Conservation (phyloP, 2,329 filamentous ascomycete species). For the Diaporthe aspalathi region DNA sequence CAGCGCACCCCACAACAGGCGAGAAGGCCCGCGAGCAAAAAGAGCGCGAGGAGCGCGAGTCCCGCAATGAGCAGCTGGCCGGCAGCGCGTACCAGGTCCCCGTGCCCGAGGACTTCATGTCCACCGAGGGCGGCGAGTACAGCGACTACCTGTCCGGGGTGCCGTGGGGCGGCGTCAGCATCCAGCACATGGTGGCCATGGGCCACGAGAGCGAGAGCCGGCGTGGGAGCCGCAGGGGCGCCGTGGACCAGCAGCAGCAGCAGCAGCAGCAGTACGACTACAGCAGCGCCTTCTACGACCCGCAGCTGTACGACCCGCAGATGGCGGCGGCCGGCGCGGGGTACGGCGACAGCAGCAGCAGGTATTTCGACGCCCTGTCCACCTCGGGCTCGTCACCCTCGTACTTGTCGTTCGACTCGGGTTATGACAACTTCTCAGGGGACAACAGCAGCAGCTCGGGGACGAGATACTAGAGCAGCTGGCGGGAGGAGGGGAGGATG, state of each 20-base stretch:
- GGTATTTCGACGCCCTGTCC: conserved; percentile 39
- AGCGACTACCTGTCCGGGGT: conserved; percentile 70
- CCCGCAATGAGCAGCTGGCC: conserved; percentile 72
- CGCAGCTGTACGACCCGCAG: conserved; percentile 34
- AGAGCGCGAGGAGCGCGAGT: conserved; percentile 72
- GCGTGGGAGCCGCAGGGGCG: conserved; percentile 52
- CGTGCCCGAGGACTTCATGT: conserved; percentile 63
- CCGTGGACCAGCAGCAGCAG: neutral
- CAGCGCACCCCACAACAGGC: conserved; percentile 58
- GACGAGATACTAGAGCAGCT: conserved; percentile 35
- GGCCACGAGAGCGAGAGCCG: conserved; percentile 63
- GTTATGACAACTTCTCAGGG: conserved; percentile 38
- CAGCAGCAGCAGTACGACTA: conserved; percentile 34
- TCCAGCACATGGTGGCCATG: conserved; percentile 64
- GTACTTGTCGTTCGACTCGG: conserved; percentile 37
- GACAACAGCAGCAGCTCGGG: conserved; percentile 37
- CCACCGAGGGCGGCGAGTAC: conserved; percentile 49
- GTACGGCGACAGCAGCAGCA: conserved; percentile 27
- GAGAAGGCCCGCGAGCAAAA: conserved; percentile 77
- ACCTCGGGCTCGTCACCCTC: conserved; percentile 35
- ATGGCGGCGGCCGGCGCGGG: conserved; percentile 6
- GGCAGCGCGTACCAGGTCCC: conserved; percentile 73
- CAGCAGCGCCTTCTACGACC: conserved; percentile 2
- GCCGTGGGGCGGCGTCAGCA: conserved; percentile 77
- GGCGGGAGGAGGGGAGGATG: conserved; percentile 15